Conservation (phyloP, 768 basidiomycete species). For the Podaxis sp. region DNA sequence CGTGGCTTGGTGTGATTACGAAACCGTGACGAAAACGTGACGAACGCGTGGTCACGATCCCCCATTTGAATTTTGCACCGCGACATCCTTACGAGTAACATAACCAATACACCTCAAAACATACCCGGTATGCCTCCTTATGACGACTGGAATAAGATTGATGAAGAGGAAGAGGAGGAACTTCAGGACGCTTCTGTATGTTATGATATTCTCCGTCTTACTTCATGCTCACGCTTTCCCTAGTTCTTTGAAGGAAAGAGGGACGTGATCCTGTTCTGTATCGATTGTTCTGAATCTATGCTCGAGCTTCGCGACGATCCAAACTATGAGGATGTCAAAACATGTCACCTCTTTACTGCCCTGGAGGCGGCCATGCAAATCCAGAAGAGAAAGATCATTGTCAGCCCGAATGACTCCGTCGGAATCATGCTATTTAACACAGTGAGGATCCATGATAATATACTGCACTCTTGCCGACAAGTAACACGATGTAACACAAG, state of each 20-base stretch:
- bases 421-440: conserved; percentile 94
- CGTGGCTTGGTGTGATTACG: conserved; percentile 4
- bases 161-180: conserved; percentile 83
- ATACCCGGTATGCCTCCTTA: conserved; percentile 56
- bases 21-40: background rate
- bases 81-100: background rate
- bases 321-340: conserved; percentile 61
- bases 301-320: conserved; percentile 65
- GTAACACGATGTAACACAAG: conserved; percentile 24
- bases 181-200: conserved; percentile 66
- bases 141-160: conserved; percentile 78
- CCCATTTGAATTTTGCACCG: background rate
- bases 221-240: conserved; percentile 3
- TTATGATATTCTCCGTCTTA: conserved; percentile 2
- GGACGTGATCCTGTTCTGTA: conserved; percentile 92
- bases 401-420: conserved; percentile 84
- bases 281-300: conserved; percentile 94
- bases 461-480: background rate
- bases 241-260: conserved; percentile 71
- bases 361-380: conserved; percentile 84
- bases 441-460: conserved; percentile 43
- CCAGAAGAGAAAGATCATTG: conserved; percentile 86
- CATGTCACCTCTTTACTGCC: conserved; percentile 75
- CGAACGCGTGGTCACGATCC: background rate
- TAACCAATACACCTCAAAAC: background rate